Base-by-base conservation (phyloP, 352 stramenopile genomes). In the Peronospora tabacina region DNA sequence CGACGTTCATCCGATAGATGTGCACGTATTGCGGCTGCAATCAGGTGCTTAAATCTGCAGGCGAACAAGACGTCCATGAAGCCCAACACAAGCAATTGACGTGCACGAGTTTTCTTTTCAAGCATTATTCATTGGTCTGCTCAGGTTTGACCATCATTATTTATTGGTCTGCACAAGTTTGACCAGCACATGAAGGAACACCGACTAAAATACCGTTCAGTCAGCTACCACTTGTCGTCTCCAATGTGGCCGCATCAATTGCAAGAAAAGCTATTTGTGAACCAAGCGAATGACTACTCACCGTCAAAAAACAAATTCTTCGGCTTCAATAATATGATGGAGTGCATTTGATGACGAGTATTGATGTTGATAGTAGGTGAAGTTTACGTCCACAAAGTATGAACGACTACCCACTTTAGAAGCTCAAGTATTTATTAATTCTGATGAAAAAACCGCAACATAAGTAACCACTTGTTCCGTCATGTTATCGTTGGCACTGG, bases 401-500 rank as follows among this genome's bases (percentile, higher is more conserved):
- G 22, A 6, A 26, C 22, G 3, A 26, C 22, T 6, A 26, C 7
- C 22, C 22, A 26, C 20, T 26, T 2, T 26, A 5, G 22, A 26
- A 26, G 22, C 22, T 26, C 22, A 5, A 5, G 22, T 26, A 26
- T 26, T 6, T 7, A 5, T 26, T 24, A 2, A 20, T 19, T 64
- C 69, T 44, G 67, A 75, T 8, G 66, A 73, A 52, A 74, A 86
- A 59, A 84, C 70, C 19, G 58, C 44, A 24, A 66, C 72, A 49
- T 59, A 85, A 16, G 65, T 83, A 15, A 57, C 48, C 34, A 83
- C 72, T 10, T 83, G 72, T 64, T 76, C 72, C 12, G 72, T 68
- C 29, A 83, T 85, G 75, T 40, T 85, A 28, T 76, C 66, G 28
- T 41, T 85, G 7, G 72, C 72, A 33, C 58, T 83, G 19, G 35